Percentiles rank a stretch among this genome's conserved stretches.
These are phyloP conservation scores for Hypoxylon sp. DNA, from an alignment of 2,329 filamentous ascomycete species.

Conservation along the genomic window DNA sequence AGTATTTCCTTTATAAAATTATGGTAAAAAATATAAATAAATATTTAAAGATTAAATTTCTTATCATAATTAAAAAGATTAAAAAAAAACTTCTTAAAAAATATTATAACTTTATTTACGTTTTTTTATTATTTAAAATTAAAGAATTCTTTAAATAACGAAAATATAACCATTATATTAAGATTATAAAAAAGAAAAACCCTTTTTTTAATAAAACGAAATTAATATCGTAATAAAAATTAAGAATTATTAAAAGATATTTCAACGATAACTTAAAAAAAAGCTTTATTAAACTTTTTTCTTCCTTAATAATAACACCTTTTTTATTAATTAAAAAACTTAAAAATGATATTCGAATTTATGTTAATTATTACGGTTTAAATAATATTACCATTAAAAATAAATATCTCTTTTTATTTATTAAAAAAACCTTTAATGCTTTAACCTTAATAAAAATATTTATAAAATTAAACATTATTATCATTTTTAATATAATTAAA, in stretches of 20 bases:
- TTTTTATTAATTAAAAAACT: not conserved
- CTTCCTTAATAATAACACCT: not conserved
- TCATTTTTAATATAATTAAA: not conserved
- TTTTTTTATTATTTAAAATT: not conserved
- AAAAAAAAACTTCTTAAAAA: not conserved
- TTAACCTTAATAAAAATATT: not conserved
- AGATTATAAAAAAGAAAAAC: not conserved
- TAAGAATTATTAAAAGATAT: not conserved
- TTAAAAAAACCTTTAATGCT: not conserved
- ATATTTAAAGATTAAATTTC: not conserved
- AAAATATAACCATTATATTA: not conserved
- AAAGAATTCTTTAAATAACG: not conserved
- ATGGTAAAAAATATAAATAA: not conserved
- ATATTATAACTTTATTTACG: not conserved
- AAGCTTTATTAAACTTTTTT: not conserved
- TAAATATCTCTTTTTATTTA: not conserved
- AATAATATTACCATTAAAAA: not conserved
- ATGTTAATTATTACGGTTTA: not conserved
- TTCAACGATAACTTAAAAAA: not conserved
- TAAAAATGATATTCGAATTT: not conserved
- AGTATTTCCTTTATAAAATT: too few relatives aligned
- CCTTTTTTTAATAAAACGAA: not conserved
- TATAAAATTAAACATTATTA: not conserved
- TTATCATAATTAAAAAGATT: not conserved
- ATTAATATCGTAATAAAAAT: not conserved